Conservation (phyloP, 345 rosid species). For the Limnanthes douglasii region DNA sequence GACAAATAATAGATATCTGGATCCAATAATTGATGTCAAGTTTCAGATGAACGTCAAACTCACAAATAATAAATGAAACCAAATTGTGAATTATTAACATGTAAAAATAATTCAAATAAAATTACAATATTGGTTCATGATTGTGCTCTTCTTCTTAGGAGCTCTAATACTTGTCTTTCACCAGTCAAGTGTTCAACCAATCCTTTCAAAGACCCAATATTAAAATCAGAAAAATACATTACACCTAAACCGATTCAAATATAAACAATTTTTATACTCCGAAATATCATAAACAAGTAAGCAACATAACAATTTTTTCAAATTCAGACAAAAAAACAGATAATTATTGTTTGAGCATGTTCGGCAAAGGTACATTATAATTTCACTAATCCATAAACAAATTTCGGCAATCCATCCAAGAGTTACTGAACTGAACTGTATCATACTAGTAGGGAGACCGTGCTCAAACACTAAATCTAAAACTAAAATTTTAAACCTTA, state of each 20-base stretch:
- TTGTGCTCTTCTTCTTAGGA: constrained; percentile 21
- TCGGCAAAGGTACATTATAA: background rate
- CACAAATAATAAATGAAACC: too few species aligned
- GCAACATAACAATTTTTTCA: too few species aligned
- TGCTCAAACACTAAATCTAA: background rate
- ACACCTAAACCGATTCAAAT: background rate
- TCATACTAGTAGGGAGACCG: background rate
- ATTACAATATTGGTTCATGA: too few species aligned
- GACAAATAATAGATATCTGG: too few species aligned
- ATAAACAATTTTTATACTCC: background rate
- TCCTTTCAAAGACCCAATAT: constrained; percentile 17
- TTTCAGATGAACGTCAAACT: too few species aligned
- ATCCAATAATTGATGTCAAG: too few species aligned
- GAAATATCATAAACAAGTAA: background rate
- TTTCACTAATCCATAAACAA: background rate
- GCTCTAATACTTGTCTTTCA: constrained; percentile 30
- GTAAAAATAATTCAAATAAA: too few species aligned
- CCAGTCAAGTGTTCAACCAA: constrained; percentile 73
- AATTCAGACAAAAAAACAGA: background rate
- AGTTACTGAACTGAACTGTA: background rate
- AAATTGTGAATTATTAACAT: too few species aligned
- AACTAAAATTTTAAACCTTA: background rate
- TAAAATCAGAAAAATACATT: background rate
- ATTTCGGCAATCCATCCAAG: background rate
- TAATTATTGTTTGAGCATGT: background rate